Conservation (phyloP, 805 yeast species). For the Nakazawaea wyomingensis region DNA sequence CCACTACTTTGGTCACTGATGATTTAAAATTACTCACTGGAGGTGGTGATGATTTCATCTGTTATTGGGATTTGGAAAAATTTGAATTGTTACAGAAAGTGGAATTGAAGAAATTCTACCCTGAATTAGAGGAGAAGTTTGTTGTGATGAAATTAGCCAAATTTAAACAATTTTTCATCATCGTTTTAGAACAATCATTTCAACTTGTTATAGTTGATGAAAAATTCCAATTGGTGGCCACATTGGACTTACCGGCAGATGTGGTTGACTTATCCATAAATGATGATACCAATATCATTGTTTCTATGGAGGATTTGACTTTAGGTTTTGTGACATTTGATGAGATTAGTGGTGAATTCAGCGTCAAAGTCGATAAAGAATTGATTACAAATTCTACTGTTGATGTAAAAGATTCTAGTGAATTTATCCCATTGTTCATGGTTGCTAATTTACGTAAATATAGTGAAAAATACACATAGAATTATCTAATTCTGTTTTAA, state of each 20-base stretch:
- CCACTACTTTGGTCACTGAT: constrained; percentile 58
- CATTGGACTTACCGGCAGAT: constrained; percentile 1
- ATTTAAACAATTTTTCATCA: constrained; percentile 32
- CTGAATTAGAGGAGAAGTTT: neutral
- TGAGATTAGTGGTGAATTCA: neutral
- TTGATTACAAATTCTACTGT: constrained; percentile 1
- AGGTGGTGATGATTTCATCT: constrained; percentile 82
- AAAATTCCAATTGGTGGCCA: neutral
- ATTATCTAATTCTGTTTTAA: no score
- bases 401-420: constrained; percentile 25
- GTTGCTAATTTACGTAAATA: constrained; percentile 53
- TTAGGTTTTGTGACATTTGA: neutral
- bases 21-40: constrained; percentile 57
- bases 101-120: constrained; percentile 34
- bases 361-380: neutral
- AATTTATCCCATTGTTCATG: constrained; percentile 48
- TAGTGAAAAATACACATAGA: constrained; percentile 35
- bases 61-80: constrained; percentile 74
- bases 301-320: constrained; percentile 2
- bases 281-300: neutral
- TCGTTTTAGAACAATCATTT: constrained; percentile 29
- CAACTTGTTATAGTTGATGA: constrained; percentile 19
- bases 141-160: constrained; percentile 15
- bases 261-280: constrained; percentile 3
- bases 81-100: constrained; percentile 38